Conservation (phyloP, 1,284 basidiomycete species). For the Naganishia liquefaciens region DNA sequence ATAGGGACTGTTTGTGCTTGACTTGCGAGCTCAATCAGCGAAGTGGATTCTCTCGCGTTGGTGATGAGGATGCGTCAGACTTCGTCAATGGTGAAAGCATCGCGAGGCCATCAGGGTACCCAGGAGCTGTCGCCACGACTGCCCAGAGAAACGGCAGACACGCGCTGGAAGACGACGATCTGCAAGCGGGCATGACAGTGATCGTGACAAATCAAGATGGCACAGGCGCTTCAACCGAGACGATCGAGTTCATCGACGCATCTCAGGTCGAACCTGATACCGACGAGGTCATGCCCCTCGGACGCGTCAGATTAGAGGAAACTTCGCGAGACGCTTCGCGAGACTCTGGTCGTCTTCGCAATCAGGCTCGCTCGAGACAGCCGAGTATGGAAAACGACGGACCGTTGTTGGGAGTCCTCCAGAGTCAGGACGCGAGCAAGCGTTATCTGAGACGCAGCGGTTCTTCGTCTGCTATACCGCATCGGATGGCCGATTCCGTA, state of each 20-base stretch:
- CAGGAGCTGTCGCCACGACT: no score
- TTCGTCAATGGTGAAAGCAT: background rate
- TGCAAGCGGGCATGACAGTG: background rate
- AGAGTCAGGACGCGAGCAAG: background rate
- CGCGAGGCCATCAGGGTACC: no score
- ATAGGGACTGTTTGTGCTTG: slow-evolving; percentile 28
- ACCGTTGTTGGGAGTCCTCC: background rate
- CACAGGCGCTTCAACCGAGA: background rate
- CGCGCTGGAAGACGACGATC: background rate
- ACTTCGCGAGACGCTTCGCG: background rate
- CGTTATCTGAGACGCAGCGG: background rate
- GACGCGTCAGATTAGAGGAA: background rate
- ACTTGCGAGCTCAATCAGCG: slow-evolving; percentile 26
- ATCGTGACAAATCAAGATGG: background rate
- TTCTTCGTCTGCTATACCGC: slow-evolving; percentile 9
- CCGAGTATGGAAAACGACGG: background rate
- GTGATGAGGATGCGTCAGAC: background rate
- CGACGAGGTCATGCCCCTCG: background rate
- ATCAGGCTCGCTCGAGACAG: background rate
- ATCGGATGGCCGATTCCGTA: slow-evolving; percentile 17
- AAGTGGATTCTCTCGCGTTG: slow-evolving; percentile 14
- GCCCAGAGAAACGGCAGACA: no score
- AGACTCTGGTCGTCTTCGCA: background rate
- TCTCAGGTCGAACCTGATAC: background rate
- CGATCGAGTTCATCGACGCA: background rate